Base-by-base conservation (phyloP, 768 basidiomycete genomes). In the Megacollybia marginata region DNA sequence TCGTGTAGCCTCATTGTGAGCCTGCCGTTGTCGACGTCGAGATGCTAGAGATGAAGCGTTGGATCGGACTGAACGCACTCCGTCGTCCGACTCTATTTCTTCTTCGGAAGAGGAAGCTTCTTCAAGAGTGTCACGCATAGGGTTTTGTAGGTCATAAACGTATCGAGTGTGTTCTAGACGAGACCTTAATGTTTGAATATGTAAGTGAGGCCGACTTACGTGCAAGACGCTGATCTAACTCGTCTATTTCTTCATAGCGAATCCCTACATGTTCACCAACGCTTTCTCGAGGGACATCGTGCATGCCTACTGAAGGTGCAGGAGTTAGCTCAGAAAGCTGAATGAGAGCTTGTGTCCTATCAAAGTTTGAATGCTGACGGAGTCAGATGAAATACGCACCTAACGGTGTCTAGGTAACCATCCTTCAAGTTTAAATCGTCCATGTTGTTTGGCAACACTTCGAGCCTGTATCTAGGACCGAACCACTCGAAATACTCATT, bases 401-500 rank as follows among this genome's bases (percentile, higher is more conserved):
- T 79, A 48, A 94, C 85, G 57, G 74, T 74, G 50, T 95, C 85
- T 33, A 98, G 66, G 28, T 88, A 87, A 9, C 79, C 80, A 56
- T 94, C 87, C 54, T 77, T 79, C 52, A 84, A 66, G 62, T 98
- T 99, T 58, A 89, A 68, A 59, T 98, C 92, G 53, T 96, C 93
- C 88, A 95, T 91, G 60, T 98, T 98, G 59, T 88, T 97, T 54
- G 79, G 76, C 20, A 82, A 76, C 1, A 99, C 94, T 60, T 97
- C 94, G 34, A 99, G 73, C 53, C 93, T 76, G 66, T 94, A 99
- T 53, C 93, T 73, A 13, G 95, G 95, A 0, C 94, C 96, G 63
- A 94, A 98, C 85, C 93, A 99, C 65, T 98, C 95, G 62, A 97
- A 90, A 64, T 92, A 95, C 56, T 84, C 80, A 65, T 85, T 89